A percentile compares a stretch with the other conserved stretches of the same genome.
Conservation (phyloP, 1,284 basidiomycete genomes). For the Vanrija sp. region DNA sequence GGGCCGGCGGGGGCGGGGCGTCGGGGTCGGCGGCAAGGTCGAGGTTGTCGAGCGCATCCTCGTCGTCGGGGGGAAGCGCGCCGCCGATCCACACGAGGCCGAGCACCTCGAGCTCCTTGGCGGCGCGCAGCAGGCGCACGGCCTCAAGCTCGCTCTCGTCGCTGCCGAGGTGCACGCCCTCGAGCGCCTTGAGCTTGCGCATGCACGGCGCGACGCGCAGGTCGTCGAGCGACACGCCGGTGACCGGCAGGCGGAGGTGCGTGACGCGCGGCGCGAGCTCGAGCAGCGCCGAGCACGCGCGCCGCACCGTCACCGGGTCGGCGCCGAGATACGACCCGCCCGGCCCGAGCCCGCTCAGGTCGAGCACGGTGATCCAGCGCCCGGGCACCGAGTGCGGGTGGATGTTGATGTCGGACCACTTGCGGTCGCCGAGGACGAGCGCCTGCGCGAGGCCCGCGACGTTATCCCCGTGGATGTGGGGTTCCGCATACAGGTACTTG, state of each 20-base stretch:
- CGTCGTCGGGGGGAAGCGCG: constrained; percentile 22
- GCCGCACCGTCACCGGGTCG: constrained; percentile 53
- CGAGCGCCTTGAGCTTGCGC: constrained; percentile 55
- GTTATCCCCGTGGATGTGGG: constrained; percentile 54
- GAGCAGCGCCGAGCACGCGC: constrained; percentile 51
- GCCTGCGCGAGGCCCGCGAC: constrained; percentile 59
- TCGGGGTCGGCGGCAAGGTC: not conserved
- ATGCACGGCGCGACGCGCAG: constrained; percentile 51
- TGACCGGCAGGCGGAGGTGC: constrained; percentile 59
- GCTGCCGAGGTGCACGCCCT: constrained; percentile 53
- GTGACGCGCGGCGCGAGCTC: constrained; percentile 66
- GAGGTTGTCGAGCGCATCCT: constrained; percentile 18
- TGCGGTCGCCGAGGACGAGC: constrained; percentile 62
- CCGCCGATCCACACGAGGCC: constrained; percentile 60
- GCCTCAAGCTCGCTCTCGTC: constrained; percentile 45
- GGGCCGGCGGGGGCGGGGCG: not conserved
- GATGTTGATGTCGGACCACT: constrained; percentile 78
- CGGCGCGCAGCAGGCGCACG: constrained; percentile 56
- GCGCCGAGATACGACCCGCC: constrained; percentile 56
- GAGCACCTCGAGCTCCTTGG: constrained; percentile 62
- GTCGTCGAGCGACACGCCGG: constrained; percentile 53
- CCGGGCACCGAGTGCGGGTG: constrained; percentile 78
- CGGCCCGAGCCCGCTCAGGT: constrained; percentile 61
- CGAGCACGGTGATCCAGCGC: constrained; percentile 70
- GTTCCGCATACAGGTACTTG: constrained; percentile 63